Evolutionary conservation across 1,139 yeast species (phyloP).

Genomic region (Yamadazyma taylorii): DNA sequence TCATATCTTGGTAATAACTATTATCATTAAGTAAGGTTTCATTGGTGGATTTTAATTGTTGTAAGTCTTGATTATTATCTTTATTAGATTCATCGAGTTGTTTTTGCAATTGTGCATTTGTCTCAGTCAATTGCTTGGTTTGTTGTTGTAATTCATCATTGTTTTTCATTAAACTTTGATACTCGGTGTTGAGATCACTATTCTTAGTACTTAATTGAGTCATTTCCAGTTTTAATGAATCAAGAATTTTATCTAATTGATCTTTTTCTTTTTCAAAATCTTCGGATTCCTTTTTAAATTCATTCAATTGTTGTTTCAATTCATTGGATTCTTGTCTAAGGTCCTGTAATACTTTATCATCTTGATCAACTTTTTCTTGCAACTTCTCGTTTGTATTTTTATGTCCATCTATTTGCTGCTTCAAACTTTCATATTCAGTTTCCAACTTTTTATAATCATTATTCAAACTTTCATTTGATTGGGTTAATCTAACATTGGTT

Average conservation of each 20-base stretch:
- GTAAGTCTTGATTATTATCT: not conserved
- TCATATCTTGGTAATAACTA: not conserved
- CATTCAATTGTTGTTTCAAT: not conserved
- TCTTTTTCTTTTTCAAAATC: not conserved
- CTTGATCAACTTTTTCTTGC: constrained; percentile 8
- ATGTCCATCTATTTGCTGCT: not conserved
- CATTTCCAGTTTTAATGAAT: constrained; percentile 1
- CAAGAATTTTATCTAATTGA: not conserved
- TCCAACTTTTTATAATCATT: not conserved
- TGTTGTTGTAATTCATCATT: constrained; percentile 2
- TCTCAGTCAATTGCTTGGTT: not conserved
- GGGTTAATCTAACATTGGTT: not conserved
- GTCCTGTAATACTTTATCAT: constrained; percentile 15
- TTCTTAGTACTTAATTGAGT: not conserved
- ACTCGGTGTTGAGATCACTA: not conserved
- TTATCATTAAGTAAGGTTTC: not conserved
- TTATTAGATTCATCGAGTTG: not conserved
- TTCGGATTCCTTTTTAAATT: constrained; percentile 2
- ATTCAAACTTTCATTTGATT: constrained; percentile 1
- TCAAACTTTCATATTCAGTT: not conserved
- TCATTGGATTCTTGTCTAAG: not conserved
- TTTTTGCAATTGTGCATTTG: not conserved
- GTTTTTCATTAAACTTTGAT: not conserved
- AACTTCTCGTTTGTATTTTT: not conserved
- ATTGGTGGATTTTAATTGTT: not conserved